Conservation (phyloP, 257 asterid genomes). For the Solanum pinnatisectum region DNA sequence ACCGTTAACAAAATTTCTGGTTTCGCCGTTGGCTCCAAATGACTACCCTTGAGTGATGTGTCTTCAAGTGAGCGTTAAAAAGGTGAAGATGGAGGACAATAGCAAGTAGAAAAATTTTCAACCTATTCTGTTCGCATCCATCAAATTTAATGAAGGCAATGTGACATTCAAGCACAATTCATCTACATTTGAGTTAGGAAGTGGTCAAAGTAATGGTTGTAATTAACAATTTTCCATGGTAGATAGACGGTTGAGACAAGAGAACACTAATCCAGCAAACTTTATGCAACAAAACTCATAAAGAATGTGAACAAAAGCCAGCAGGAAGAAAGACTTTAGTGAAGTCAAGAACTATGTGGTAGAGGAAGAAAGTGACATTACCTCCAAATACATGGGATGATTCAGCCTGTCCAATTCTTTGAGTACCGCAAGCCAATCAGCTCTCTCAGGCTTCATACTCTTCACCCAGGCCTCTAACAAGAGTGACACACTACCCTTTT, state of each 20-base stretch:
- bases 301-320: not conserved
- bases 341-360: not conserved
- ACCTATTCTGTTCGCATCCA: not conserved
- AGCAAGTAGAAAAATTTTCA: not conserved
- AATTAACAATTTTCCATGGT: not conserved
- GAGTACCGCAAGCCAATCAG: conserved; percentile 80
- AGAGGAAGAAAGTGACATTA: not conserved
- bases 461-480: conserved; percentile 76
- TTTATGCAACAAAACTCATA: not conserved
- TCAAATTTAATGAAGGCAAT: not conserved
- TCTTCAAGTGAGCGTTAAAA: not conserved
- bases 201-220: not conserved
- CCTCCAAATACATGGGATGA: conserved; percentile 69
- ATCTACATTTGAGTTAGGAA: not conserved
- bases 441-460: conserved; percentile 67
- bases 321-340: not conserved
- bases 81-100: not conserved
- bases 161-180: not conserved
- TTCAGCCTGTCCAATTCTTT: conserved; percentile 57
- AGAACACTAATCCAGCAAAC: not conserved
- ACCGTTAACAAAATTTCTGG: not conserved
- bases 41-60: not conserved
- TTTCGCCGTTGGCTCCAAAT: not conserved
- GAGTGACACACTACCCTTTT: conserved; percentile 35
- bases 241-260: not conserved